These are phyloP conservation scores for Claviceps fusiformis DNA, from an alignment of 2,329 filamentous ascomycete genomes.

Conservation along the genomic window DNA sequence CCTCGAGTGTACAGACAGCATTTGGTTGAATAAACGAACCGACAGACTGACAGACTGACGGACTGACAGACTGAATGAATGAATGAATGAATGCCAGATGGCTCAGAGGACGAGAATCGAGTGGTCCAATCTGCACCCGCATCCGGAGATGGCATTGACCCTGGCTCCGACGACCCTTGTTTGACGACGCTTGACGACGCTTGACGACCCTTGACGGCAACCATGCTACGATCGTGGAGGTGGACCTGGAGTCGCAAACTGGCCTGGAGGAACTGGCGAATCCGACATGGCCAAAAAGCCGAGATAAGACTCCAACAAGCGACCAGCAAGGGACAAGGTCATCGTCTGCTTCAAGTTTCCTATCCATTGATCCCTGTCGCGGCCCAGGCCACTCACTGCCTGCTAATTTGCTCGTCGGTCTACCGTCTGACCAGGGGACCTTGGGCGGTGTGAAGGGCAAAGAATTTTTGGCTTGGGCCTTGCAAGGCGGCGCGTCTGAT, in stretches of 20 bases:
- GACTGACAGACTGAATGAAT: neutral
- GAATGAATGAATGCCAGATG: neutral
- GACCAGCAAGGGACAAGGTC: neutral
- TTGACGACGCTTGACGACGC: neutral
- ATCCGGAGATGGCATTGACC: neutral
- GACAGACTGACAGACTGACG: neutral
- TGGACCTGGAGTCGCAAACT: neutral
- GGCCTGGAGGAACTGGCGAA: neutral
- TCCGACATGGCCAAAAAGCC: neutral
- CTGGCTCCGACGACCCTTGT: neutral
- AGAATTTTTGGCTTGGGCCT: neutral
- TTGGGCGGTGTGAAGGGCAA: slow-evolving; percentile 3
- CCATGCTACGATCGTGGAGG: slow-evolving; percentile 3
- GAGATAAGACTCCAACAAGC: neutral
- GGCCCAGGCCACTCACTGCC: neutral
- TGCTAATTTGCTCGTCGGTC: neutral
- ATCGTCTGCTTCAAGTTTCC: neutral
- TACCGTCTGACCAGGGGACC: neutral
- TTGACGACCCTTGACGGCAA: neutral
- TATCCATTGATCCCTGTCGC: slow-evolving; percentile 1
- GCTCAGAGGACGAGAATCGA: neutral
- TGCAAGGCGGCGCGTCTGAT: too few relatives aligned
- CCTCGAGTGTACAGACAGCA: neutral
- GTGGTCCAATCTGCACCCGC: neutral
- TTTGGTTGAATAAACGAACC: neutral